Evolutionary conservation across 306 rosid genomes (phyloP), one percentile per base, ranked within the genome.

Genomic region (Inga leiocalycina): DNA sequence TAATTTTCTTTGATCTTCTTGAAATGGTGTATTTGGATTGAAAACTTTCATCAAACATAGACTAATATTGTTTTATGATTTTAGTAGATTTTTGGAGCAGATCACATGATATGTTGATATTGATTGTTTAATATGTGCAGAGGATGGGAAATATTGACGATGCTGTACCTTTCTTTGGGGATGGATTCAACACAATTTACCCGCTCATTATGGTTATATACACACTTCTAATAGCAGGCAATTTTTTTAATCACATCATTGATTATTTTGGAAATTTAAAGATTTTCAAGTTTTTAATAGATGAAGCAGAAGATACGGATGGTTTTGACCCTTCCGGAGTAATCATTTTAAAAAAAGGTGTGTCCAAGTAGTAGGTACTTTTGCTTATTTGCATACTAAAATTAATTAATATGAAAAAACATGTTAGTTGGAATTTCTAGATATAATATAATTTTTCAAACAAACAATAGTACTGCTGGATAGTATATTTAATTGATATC

Each of bases 191-290:
- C 89, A 91, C 88, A 87, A 93, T 95, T 82, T 95, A 93, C 85
- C 98, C 98, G 9, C 89, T 95, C 71, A 92, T 95, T 74, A 95
- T 95, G 98, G 97, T 95, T 90, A 76, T 95, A 80, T 95, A 95
- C 89, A 93, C 98, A 80, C 78, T 84, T 30, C 87, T 95, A 84
- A 90, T 93, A 52, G 98, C 96, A 7, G 68, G 92, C 82, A 93
- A 93, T 84, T 86, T 90, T 86, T 92, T 92, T 83, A 87, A 93
- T 80, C 96, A 93, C 70, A 54, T 92, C 54, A 88, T 93, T 46
- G 27, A 84, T 48, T 93, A 91, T 87, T 91, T 87, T 7, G 98
- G 97, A 85, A 93, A 92, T 84, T 91, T 91, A 97, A 93, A 82
- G 86, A 80, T 91, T 72, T 92, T 95, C 84, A 92, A 87, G 79